phyloP scores from a whole-genome alignment of 1,284 basidiomycete genomes.

The Pyrrhoderma lamaoense region DNA sequence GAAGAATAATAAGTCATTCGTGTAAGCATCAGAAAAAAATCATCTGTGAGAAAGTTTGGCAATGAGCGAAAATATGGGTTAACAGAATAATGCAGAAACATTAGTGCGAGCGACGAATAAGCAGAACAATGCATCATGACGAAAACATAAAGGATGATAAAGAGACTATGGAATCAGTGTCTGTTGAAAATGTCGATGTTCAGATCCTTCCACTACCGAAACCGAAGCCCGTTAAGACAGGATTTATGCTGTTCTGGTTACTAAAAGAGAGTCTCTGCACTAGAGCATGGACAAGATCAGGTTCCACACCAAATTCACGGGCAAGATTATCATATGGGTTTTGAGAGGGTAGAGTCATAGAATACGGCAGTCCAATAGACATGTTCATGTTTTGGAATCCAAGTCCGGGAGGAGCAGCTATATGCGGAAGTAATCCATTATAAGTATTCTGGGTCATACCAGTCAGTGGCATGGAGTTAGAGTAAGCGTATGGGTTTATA shows the following conservation, averaged over 20 bases:
- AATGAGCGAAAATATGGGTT: too few species aligned
- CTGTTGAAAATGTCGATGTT: neutral
- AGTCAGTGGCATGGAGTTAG: neutral
- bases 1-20: too few species aligned
- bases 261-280: constrained; percentile 42
- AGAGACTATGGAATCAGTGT: neutral
- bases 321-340: constrained; percentile 44
- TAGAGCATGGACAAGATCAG: constrained; percentile 60
- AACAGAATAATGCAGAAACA: neutral
- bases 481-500: constrained; percentile 1
- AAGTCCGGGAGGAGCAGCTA: constrained; percentile 16
- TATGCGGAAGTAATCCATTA: constrained; percentile 3
- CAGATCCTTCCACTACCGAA: constrained; percentile 10
- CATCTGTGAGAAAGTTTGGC: too few species aligned
- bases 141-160: neutral
- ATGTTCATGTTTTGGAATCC: constrained; percentile 17
- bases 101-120: neutral
- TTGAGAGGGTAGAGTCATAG: constrained; percentile 22
- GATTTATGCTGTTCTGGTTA: constrained; percentile 2
- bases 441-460: neutral
- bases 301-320: constrained; percentile 64
- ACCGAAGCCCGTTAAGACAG: constrained; percentile 1
- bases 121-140: neutral
- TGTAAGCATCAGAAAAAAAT: too few species aligned
- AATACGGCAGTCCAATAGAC: constrained; percentile 12